A percentile compares a stretch with the other conserved stretches of the same genome.
Conservation (phyloP, 2,329 filamentous ascomycete species). For the Aspergillus terreus region DNA sequence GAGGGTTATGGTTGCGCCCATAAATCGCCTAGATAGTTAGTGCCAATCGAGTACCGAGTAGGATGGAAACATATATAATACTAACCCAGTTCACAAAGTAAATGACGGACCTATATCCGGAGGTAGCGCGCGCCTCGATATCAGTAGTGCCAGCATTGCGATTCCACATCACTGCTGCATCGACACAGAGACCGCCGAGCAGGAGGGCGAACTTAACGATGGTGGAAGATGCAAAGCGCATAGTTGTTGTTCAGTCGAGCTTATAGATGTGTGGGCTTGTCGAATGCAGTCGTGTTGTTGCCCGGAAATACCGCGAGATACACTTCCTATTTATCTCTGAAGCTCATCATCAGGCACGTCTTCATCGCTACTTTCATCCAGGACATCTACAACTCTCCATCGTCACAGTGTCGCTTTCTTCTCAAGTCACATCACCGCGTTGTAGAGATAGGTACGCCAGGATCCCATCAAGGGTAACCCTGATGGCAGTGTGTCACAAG, state of each 20-base stretch:
- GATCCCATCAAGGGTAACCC: not conserved
- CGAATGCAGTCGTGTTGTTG: not conserved
- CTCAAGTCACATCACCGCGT: not conserved
- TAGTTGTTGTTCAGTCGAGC: not conserved
- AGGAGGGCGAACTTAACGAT: not conserved
- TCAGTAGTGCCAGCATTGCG: not conserved
- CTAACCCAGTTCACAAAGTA: conserved; percentile 48
- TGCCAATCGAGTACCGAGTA: not conserved
- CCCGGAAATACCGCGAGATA: not conserved
- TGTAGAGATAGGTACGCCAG: not conserved
- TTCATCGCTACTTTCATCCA: not conserved
- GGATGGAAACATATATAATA: not conserved
- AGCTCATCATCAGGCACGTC: not conserved
- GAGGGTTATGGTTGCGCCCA: conserved; percentile 76
- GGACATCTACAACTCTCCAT: not conserved
- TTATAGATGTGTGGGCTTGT: not conserved
- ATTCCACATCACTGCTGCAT: not conserved
- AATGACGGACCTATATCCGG: conserved; percentile 34
- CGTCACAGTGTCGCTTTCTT: not conserved
- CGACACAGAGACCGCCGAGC: not conserved
- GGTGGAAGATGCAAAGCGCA: not conserved
- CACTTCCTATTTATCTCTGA: not conserved
- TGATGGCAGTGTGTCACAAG: not conserved
- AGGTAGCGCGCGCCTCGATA: not conserved
- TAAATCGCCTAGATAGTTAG: conserved; percentile 65